phyloP scores from a whole-genome alignment of 345 rosid genomes.

The Arabis hirsuta region DNA sequence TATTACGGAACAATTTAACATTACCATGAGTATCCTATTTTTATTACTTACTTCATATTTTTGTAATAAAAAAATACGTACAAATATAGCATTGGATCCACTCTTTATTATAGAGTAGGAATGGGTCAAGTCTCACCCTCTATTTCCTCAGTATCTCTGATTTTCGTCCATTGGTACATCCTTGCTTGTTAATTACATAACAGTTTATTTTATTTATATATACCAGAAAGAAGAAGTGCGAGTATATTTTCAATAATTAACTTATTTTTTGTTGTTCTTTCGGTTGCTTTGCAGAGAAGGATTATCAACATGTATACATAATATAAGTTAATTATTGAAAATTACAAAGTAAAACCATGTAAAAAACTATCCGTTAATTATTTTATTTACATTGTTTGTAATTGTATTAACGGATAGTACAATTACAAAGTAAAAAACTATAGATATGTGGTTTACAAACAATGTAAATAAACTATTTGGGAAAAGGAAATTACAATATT shows the following conservation, averaged over 20 bases:
- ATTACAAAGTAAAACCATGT: too few species aligned
- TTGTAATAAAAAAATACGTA: not conserved
- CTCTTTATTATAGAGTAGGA: conserved; percentile 4
- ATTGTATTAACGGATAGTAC: not conserved
- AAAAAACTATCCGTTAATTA: too few species aligned
- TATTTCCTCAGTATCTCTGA: conserved; percentile 1
- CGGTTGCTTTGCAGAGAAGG: conserved; percentile 30
- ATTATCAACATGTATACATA: not conserved
- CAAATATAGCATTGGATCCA: conserved; percentile 15
- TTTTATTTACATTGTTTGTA: too few species aligned
- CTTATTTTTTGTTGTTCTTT: not conserved
- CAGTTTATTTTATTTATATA: conserved; percentile 1
- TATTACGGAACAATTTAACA: too few species aligned
- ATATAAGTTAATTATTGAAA: not conserved
- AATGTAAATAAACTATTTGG: not conserved
- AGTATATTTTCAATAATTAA: not conserved
- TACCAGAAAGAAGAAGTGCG: not conserved
- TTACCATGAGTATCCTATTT: too few species aligned
- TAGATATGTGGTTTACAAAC: not conserved
- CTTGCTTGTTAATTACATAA: conserved; percentile 37
- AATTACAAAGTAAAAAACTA: not conserved
- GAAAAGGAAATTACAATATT: too few species aligned
- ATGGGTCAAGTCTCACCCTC: conserved; percentile 5
- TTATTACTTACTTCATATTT: too few species aligned
- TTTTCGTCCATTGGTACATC: not conserved